These are phyloP conservation scores for Apiotrichum mycotoxinovorans DNA, from an alignment of 1,284 basidiomycete species.

Conservation along the genomic window DNA sequence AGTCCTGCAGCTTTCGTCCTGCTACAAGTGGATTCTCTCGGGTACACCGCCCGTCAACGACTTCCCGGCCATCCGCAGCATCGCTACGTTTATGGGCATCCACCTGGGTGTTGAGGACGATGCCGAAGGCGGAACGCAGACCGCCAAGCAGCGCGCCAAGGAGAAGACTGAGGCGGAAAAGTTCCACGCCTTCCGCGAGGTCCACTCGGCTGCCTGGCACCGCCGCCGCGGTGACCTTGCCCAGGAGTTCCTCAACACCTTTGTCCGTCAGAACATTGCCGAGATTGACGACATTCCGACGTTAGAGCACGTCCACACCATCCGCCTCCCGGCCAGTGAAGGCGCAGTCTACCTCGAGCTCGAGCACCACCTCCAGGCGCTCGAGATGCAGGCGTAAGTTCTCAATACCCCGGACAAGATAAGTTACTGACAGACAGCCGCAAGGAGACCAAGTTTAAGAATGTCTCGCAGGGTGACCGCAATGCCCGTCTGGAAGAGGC, in stretches of 20 bases:
- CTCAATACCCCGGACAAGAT: too few species aligned
- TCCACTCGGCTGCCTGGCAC: slow-evolving; percentile 89
- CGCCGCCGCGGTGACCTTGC: slow-evolving; percentile 76
- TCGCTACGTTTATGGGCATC: slow-evolving; percentile 77
- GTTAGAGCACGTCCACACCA: slow-evolving; percentile 62
- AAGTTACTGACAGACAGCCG: slow-evolving; percentile 53
- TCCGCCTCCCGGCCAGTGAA: slow-evolving; percentile 84
- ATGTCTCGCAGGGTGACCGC: slow-evolving; percentile 63
- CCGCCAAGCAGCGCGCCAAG: slow-evolving; percentile 71
- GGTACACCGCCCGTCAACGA: slow-evolving; percentile 91
- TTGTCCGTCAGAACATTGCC: slow-evolving; percentile 90
- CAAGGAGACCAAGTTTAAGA: slow-evolving; percentile 67
- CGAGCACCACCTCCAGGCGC: slow-evolving; percentile 78
- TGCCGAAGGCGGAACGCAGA: slow-evolving; percentile 68
- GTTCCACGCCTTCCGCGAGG: slow-evolving; percentile 94
- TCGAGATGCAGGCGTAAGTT: slow-evolving; percentile 47
- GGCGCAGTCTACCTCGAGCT: slow-evolving; percentile 91
- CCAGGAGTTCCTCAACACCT: slow-evolving; percentile 76
- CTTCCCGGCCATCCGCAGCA: slow-evolving; percentile 74
- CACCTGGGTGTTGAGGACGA: slow-evolving; percentile 89
- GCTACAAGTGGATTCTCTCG: slow-evolving; percentile 89
- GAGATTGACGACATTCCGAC: slow-evolving; percentile 94
- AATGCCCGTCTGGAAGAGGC: slow-evolving; percentile 81
- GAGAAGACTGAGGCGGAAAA: slow-evolving; percentile 86
- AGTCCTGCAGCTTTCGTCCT: slow-evolving; percentile 70